Base-by-base conservation (phyloP, 2,329 filamentous ascomycete species). In the Fusarium fracticaudum region DNA sequence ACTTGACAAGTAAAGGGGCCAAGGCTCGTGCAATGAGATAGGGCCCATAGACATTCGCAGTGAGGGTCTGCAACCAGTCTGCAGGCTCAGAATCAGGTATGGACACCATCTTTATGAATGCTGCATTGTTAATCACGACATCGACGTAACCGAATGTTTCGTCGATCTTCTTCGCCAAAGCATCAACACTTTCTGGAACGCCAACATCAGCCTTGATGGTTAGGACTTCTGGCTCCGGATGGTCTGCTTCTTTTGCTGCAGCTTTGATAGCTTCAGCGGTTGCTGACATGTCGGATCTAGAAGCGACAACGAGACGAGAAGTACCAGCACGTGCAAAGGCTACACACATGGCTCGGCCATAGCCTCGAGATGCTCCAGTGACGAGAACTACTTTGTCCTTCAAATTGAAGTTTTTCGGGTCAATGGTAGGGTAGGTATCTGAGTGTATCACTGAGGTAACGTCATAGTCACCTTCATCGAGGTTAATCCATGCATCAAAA, bases 311-410 rank as follows among this genome's bases (percentile, higher is more conserved):
- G 1, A 69, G 17, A 10, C 45, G 64, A 29, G 66, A 68, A 3
- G 64, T 33, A 18, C 66, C 66, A 14, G 66, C 55, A 4, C 33
- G 31, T 13, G 66, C 55, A 18, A 69, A 69, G 8, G 47, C 59
- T 8, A 7, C 55, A 17, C 66, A 69, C 66, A 69, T 69, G 8
- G 64, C 66, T 38, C 47, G 37, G 8, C 66, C 66, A 40, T 48
- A 69, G 3, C 66, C 64, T 38, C 66, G 64, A 9, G 66, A 69
- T 44, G 66, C 64, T 17, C 66, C 66, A 11, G 64, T 69, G 7
- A 69, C 47, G 18, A 69, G 47, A 24, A 69, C 31, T 20, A 58
- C 33, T 14, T 69, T 69, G 6, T 22, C 64, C 24, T 69, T 50
- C 0, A 69, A 10, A 13, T 63, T 8, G 3, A 69, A 63, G 15